Evolutionary conservation across 129 eudicot genomes (phyloP).

Genomic region (Kitagawia praeruptora): DNA sequence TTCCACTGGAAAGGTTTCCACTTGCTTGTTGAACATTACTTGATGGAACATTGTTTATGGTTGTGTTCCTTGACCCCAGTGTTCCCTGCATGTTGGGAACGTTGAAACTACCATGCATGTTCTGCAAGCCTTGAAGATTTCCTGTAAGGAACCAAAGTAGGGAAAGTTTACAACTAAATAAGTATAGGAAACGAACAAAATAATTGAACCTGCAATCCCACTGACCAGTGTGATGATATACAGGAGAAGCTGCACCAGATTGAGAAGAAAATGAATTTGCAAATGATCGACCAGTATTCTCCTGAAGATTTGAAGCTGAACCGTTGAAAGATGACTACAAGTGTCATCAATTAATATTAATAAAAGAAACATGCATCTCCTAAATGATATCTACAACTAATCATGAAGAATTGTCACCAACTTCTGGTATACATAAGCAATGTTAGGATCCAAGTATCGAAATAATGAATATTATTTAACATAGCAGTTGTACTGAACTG

Average conservation of each 20-base stretch:
- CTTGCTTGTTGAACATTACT: conserved; percentile 84
- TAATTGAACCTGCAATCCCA: conserved; percentile 5
- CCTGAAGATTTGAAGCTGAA: conserved; percentile 79
- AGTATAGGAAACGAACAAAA: not conserved
- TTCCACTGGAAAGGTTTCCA: conserved; percentile 75
- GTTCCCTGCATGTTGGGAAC: conserved; percentile 67
- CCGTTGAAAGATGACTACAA: conserved; percentile 82
- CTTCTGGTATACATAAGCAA: not conserved
- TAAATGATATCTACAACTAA: not conserved
- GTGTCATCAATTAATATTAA: not conserved
- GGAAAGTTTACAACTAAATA: not conserved
- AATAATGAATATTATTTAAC: not conserved
- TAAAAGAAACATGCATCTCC: not conserved
- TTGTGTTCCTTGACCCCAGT: conserved; percentile 78
- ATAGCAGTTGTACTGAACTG: not conserved
- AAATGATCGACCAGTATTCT: conserved; percentile 58
- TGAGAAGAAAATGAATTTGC: conserved; percentile 72
- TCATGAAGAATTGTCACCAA: not conserved
- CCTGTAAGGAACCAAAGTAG: conserved; percentile 27
- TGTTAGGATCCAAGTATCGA: not conserved
- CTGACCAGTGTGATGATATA: conserved; percentile 69
- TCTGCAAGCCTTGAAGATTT: conserved; percentile 71
- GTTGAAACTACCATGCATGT: conserved; percentile 73
- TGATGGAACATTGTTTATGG: conserved; percentile 58
- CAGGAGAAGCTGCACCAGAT: conserved; percentile 91